Base-by-base conservation (phyloP, 371 early-diverging fungal genomes). In the Mucor indicus region DNA sequence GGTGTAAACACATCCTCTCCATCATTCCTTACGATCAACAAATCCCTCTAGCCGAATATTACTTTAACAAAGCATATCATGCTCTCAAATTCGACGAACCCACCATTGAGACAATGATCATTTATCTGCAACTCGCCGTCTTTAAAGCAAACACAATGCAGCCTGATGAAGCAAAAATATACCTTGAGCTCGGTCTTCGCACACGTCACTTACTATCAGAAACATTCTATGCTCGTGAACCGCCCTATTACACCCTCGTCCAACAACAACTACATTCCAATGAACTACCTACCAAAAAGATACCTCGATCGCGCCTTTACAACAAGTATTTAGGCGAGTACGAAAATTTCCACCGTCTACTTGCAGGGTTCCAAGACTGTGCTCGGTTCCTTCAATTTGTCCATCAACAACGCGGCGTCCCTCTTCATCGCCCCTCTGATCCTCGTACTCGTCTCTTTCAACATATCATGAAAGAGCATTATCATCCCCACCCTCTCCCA, bases 301-400 rank as follows among this genome's bases (percentile, higher is more conserved):
- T n/a, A n/a, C n/a, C n/a, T n/a, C n/a, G n/a, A n/a, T n/a, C n/a
- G n/a, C n/a, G n/a, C n/a, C n/a, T n/a, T n/a, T 8, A 6, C 30
- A 29, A 29, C 30, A 29, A 29, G 15, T 51, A 51, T 38, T 4
- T 36, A 4, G 41, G 44, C 0, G 67, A 73, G 32, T 55, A 55
- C 9, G 70, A 69, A 24, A 62, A 54, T 19, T 69, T 69, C 20
- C 62, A 64, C 15, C 57, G 74, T n/a, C 37, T 60, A 13, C 62
- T 64, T 31, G 44, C 42, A 37, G 50, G 50, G 1, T 24, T 71
- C 17, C 55, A 33, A 15, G 38, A 49, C 8, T 20, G 55, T 16
- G 20, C 36, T 2, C 38, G 27, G 0, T 49, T 54, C 11, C 49
- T 69, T 9, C 57, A 69, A 10, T 67, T 60, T 40, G 21, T 50